Evolutionary conservation across 257 asterid species (phyloP).

Genomic region (Prunella vulgaris): DNA sequence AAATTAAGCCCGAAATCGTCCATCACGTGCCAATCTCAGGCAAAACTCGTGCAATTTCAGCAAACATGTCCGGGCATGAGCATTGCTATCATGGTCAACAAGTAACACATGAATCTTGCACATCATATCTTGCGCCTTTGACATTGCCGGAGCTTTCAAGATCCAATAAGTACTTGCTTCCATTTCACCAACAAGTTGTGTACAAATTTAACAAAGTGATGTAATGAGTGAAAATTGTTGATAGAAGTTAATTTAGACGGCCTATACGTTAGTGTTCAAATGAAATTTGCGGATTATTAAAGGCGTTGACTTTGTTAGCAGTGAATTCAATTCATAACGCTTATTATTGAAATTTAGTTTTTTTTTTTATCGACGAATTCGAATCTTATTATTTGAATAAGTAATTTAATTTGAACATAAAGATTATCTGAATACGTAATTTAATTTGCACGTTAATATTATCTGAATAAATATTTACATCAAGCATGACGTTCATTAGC

Average conservation of each 20-base stretch:
- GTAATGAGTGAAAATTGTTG: not conserved
- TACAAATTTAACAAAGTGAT: not conserved
- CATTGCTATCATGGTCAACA: constrained; percentile 18
- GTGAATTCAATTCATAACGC: not conserved
- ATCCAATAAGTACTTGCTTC: not conserved
- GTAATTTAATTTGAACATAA: not conserved
- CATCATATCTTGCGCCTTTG: not conserved
- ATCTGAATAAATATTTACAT: not conserved
- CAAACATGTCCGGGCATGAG: not conserved
- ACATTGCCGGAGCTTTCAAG: not conserved
- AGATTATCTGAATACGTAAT: not conserved
- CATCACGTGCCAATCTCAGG: too few relatives aligned
- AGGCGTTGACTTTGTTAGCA: not conserved
- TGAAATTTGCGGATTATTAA: not conserved
- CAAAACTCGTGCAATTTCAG: too few relatives aligned
- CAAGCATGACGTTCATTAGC: not conserved
- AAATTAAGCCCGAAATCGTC: too few relatives aligned
- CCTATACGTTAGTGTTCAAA: not conserved
- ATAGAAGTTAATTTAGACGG: not conserved
- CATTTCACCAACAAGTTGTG: not conserved
- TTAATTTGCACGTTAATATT: not conserved
- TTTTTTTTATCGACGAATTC: not conserved
- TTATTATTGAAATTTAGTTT: not conserved
- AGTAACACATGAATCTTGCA: constrained; percentile 19
- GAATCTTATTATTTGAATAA: not conserved